Base-by-base conservation (phyloP, 164 flowering plant species). In the Buxus sempervirens region DNA sequence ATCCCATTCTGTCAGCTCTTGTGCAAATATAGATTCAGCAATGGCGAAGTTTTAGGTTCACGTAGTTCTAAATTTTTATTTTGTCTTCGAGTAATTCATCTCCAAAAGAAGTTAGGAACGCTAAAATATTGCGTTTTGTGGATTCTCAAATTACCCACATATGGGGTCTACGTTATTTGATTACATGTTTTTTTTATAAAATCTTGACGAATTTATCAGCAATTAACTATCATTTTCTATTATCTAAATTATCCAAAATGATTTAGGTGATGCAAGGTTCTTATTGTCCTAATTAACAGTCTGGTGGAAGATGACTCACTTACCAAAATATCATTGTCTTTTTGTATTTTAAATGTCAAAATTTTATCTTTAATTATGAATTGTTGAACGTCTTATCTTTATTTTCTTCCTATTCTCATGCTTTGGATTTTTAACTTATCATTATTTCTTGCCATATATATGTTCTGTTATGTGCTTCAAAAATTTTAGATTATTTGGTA, bases 271-370 rank as follows among this genome's bases (percentile, higher is more conserved):
- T 80, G 83, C 65, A 65, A 93, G 85, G 5, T 78, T 75, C 16
- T 75, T 89, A 73, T 73, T 83, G 60, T 92, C 16, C 76, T 86
- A 12, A 77, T 76, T 19, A 63, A 66, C 22, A 75, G 77, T 62
- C 67, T 77, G 14, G 82, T 77, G 63, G 82, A 82, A 65, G 79
- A 83, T 49, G 53, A 69, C 19, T 81, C 91, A 22, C 38, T 66
- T 64, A 83, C 86, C 14, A 81, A 74, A 48, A 58, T 92, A 20
- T 82, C 86, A n/a, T n/a, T n/a, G n/a, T n/a, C n/a, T n/a, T n/a
- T n/a, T n/a, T n/a, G n/a, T n/a, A n/a, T n/a, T n/a, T n/a, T n/a
- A n/a, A n/a, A n/a, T n/a, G n/a, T n/a, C n/a, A n/a, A n/a, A n/a
- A n/a, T n/a, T n/a, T n/a, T n/a, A n/a, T n/a, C n/a, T n/a, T n/a